Evolutionary conservation across 345 rosid species (phyloP), one percentile per base, ranked within the genome.

Genomic region (Geranium rotundifolium): DNA sequence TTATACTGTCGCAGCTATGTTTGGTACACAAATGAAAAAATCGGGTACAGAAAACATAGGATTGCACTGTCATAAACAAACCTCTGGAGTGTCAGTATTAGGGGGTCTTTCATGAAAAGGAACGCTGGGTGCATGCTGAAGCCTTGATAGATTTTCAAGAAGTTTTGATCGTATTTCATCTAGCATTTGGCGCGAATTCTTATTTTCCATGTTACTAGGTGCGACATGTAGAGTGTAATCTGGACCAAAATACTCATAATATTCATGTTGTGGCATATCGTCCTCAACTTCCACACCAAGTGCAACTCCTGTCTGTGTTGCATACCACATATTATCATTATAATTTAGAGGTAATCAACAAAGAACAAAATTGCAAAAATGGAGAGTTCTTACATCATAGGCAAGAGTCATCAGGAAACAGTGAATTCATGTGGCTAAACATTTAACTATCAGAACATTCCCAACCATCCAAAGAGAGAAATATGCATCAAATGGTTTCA

Each of bases 111-210:
- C 99, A 73, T 84, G 95, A 74, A 93, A 93, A 59, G 76, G 97
- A 29, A 90, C 88, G 75, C 99, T 87, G 58, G 99, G 97, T 62
- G 99, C 97, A 86, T 93, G 99, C 79, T 80, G 91, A 72, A 93
- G 91, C 76, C 65, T 93, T 56, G 97, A 83, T 69, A 93, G 95
- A 78, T 93, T 69, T 5, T 87, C 95, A 29, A 93, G 96, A 69
- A 93, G 90, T 75, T 84, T 86, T 23, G 70, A 73, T 39, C 84
- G 84, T 77, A 90, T 93, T 7, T 87, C 95, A 55, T 93, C 97
- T 27, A 93, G 87, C 66, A 80, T 62, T 60, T 73, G 90, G 17
- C 78, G 86, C 1, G 95, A 77, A 72, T 84, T 84, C 74, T 84
- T 81, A 39, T 84, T 84, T 72, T 79, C 82, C 86, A 84, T 84